Percentiles rank a stretch among this genome's conserved stretches.
Conservation (phyloP, 352 stramenopile species). For the Pythium dissotocum region DNA sequence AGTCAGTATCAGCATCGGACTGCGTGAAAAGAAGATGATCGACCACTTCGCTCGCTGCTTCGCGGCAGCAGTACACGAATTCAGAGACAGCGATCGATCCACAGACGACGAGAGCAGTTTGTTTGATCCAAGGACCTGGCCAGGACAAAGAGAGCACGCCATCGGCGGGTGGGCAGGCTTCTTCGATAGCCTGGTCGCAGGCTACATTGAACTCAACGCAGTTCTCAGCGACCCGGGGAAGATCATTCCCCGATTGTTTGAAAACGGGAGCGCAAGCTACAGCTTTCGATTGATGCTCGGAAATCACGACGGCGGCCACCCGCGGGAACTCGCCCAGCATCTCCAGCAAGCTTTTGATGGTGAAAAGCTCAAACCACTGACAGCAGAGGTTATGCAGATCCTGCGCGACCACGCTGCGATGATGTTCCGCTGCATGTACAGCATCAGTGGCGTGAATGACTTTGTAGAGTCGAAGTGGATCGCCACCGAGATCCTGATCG, state of each 20-base stretch:
- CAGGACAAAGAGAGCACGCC: neutral
- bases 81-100: slow-evolving; percentile 6
- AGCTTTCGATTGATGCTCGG: neutral
- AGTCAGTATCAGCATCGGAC: neutral
- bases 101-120: neutral
- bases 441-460: neutral
- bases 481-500: neutral
- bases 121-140: slow-evolving; percentile 8
- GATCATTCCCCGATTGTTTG: neutral
- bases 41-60: slow-evolving; percentile 12
- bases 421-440: neutral
- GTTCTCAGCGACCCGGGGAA: neutral
- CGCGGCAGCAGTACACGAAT: neutral
- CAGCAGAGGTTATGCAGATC: neutral
- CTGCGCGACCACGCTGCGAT: neutral
- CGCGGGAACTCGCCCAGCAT: neutral
- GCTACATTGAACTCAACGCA: slow-evolving; percentile 7
- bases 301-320: neutral
- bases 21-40: neutral
- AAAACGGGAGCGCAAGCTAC: neutral
- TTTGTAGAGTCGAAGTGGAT: neutral
- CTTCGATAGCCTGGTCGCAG: neutral
- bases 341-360: neutral
- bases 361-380: neutral
- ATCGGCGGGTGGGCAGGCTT: neutral